phyloP scores from a whole-genome alignment of 2,329 filamentous ascomycete species.

The Sporothrix inflata region DNA sequence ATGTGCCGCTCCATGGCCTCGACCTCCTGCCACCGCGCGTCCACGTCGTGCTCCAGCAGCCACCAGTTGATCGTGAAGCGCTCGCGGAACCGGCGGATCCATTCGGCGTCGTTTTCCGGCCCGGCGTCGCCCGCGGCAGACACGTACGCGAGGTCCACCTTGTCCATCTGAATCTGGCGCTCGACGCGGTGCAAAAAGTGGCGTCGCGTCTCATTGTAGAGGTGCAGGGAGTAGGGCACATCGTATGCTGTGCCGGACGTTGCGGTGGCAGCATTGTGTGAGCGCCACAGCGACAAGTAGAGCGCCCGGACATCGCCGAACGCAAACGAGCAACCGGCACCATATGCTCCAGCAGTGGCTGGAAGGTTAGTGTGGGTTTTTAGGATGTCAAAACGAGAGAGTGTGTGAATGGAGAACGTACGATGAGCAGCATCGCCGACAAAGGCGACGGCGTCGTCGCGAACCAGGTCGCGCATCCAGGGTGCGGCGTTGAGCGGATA shows the following conservation, averaged over 20 bases:
- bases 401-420: background rate
- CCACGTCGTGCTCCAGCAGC: conserved; percentile 30
- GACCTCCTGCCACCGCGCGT: conserved; percentile 29
- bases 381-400: background rate
- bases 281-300: conserved; percentile 21
- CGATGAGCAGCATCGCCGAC: conserved; percentile 31
- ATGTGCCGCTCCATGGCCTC: conserved; percentile 30
- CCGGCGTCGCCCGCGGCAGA: conserved; percentile 19
- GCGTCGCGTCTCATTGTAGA: conserved; percentile 30
- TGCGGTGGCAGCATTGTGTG: background rate
- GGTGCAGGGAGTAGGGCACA: conserved; percentile 28
- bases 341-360: conserved; percentile 30
- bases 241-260: conserved; percentile 15
- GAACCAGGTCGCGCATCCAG: conserved; percentile 29
- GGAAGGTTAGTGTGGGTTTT: background rate
- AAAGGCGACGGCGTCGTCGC: conserved; percentile 30
- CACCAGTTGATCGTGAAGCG: conserved; percentile 29
- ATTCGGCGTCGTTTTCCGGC: conserved; percentile 21
- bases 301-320: conserved; percentile 30
- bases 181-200: conserved; percentile 30
- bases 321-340: conserved; percentile 27
- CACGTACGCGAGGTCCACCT: conserved; percentile 19
- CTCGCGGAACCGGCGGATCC: conserved; percentile 27
- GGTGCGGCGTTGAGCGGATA: conserved; percentile 28
- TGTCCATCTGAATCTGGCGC: conserved; percentile 26